These are phyloP conservation scores for Laguncularia racemosa DNA, from an alignment of 345 rosid genomes.

Conservation along the genomic window DNA sequence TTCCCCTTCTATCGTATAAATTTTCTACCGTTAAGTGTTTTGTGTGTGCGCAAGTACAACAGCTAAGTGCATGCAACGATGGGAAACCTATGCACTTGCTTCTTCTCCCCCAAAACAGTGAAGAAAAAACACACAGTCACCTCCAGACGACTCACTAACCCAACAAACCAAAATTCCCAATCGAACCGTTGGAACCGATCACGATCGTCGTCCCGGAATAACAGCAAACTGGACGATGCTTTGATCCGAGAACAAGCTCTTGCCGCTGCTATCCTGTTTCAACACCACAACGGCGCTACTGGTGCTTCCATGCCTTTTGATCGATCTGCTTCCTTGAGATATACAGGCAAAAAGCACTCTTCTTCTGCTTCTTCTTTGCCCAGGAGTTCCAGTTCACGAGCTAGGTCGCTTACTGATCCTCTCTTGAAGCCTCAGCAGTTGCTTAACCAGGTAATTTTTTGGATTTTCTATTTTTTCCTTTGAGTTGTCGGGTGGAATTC, in stretches of 20 bases:
- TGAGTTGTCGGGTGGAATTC: not conserved
- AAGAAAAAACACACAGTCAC: slow-evolving; percentile 27
- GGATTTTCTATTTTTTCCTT: not conserved
- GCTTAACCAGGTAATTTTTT: slow-evolving; percentile 48
- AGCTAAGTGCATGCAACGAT: slow-evolving; percentile 15
- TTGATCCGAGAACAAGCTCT: slow-evolving; percentile 63
- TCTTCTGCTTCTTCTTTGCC: slow-evolving; percentile 56
- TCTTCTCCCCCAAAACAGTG: slow-evolving; percentile 41
- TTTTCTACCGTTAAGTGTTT: too few relatives aligned
- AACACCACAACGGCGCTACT: slow-evolving; percentile 47
- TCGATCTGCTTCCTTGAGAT: slow-evolving; percentile 68
- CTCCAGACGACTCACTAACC: slow-evolving; percentile 27
- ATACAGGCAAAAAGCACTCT: slow-evolving; percentile 26
- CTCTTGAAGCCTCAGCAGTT: slow-evolving; percentile 86
- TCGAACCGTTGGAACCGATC: slow-evolving; percentile 44
- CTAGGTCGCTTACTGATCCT: slow-evolving; percentile 85
- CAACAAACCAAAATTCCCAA: slow-evolving; percentile 5
- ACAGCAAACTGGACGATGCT: slow-evolving; percentile 51
- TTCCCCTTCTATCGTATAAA: too few relatives aligned
- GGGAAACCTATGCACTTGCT: slow-evolving; percentile 67
- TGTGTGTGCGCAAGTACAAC: not conserved
- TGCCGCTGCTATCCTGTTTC: slow-evolving; percentile 69
- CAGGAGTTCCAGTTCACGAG: slow-evolving; percentile 80
- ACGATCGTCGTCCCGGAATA: slow-evolving; percentile 48
- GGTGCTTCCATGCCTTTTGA: slow-evolving; percentile 51